Evolutionary conservation across 306 rosid genomes (phyloP).

Genomic region (Lotus japonicus): DNA sequence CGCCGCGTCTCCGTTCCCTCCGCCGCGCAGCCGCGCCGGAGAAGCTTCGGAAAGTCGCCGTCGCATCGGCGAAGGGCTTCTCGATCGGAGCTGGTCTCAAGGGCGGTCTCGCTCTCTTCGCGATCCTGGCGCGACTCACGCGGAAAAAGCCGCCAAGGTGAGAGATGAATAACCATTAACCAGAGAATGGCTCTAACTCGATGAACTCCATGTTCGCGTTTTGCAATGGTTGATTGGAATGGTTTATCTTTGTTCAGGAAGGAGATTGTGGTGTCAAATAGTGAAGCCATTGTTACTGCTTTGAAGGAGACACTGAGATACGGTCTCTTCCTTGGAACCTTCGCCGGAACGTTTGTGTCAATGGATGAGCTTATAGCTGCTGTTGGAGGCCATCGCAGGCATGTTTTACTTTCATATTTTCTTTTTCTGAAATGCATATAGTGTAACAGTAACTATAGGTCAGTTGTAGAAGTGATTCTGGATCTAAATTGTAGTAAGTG

Average conservation of each 20-base stretch:
- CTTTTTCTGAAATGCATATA: no score
- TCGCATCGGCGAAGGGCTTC: conserved; percentile 85
- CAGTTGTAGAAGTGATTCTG: not conserved
- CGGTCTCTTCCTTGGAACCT: conserved; percentile 85
- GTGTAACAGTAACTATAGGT: not conserved
- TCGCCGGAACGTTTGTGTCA: conserved; percentile 85
- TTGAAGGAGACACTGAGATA: conserved; percentile 89
- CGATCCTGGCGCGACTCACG: conserved; percentile 65
- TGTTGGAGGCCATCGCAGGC: conserved; percentile 87
- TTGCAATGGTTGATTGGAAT: not conserved
- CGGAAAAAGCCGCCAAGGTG: conserved; percentile 52
- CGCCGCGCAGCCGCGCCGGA: conserved; percentile 23
- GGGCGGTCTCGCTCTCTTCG: conserved; percentile 92
- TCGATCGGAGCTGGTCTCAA: conserved; percentile 87
- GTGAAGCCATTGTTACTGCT: conserved; percentile 58
- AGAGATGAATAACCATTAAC: conserved; percentile 10
- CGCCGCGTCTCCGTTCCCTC: conserved; percentile 23
- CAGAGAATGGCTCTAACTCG: not conserved
- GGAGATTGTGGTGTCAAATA: conserved; percentile 51
- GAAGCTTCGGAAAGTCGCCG: conserved; percentile 56
- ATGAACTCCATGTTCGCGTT: not conserved
- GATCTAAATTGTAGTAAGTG: not conserved
- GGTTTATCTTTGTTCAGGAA: conserved; percentile 26
- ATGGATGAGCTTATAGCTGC: conserved; percentile 71
- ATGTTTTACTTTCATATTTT: conserved; percentile 29